A percentile compares a stretch with the other conserved stretches of the same genome.
These are phyloP conservation scores for Sisymbrium irio DNA, from an alignment of 345 rosid species.

Conservation along the genomic window DNA sequence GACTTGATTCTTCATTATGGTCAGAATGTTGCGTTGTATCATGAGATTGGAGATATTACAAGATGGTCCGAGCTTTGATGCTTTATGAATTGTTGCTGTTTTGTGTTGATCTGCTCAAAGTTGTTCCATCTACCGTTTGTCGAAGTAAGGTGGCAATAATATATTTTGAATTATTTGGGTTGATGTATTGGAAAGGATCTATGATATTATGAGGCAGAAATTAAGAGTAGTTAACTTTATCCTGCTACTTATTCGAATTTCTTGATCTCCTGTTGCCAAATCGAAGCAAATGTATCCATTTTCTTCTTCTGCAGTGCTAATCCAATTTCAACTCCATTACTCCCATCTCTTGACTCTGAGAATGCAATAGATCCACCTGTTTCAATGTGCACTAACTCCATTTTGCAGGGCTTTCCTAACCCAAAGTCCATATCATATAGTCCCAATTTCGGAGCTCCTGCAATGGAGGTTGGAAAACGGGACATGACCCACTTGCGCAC, in stretches of 20 bases:
- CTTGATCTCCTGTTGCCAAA: neutral
- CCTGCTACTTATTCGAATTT: neutral
- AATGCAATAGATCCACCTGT: conserved; percentile 24
- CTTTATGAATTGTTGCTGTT: too few relatives aligned
- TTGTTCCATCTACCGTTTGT: too few relatives aligned
- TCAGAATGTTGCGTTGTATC: too few relatives aligned
- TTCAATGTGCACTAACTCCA: conserved; percentile 30
- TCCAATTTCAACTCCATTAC: conserved; percentile 25
- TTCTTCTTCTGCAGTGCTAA: conserved; percentile 9
- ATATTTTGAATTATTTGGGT: too few relatives aligned
- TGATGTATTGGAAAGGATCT: too few relatives aligned
- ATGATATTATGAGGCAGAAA: neutral
- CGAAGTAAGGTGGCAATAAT: too few relatives aligned
- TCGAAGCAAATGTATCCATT: conserved; percentile 1
- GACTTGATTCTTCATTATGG: neutral
- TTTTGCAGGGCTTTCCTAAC: conserved; percentile 15
- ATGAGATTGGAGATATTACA: too few relatives aligned
- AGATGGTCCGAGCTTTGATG: too few relatives aligned
- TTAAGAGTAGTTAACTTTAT: neutral
- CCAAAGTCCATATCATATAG: conserved; percentile 27
- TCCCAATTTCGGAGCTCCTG: conserved; percentile 40
- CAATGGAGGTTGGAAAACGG: conserved; percentile 3
- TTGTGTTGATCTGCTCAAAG: too few relatives aligned
- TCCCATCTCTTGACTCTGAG: conserved; percentile 22
- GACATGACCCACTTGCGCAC: conserved; percentile 27